Conservation (phyloP, 148 eudicot species). For the Nepenthes gracilis region DNA sequence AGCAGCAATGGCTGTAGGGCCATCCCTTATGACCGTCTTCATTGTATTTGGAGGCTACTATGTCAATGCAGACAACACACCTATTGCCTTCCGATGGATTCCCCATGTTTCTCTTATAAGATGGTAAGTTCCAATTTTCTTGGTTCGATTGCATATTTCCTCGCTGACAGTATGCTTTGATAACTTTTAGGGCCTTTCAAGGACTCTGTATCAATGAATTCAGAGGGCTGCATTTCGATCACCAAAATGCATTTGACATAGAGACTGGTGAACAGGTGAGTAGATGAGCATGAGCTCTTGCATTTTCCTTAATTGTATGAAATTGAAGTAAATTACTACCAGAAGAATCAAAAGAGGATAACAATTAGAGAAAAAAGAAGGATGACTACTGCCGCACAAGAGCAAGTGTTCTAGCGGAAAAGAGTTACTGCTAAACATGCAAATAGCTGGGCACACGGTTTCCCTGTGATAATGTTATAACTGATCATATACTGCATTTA, state of each 20-base stretch:
- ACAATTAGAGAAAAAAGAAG: too few relatives aligned
- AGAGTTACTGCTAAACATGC: too few relatives aligned
- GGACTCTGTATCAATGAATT: slow-evolving; percentile 99
- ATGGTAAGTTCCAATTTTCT: slow-evolving; percentile 40
- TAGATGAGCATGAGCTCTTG: slow-evolving; percentile 4
- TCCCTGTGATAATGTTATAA: too few relatives aligned
- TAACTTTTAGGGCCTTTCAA: slow-evolving; percentile 79
- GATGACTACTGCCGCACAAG: too few relatives aligned
- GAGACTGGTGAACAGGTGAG: slow-evolving; percentile 93
- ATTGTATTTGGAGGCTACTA: slow-evolving; percentile 96
- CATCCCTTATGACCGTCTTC: slow-evolving; percentile 97
- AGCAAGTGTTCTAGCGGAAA: too few relatives aligned
- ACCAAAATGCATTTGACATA: slow-evolving; percentile 65
- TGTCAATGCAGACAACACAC: slow-evolving; percentile 96
- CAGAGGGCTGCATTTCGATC: slow-evolving; percentile 79
- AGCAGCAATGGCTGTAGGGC: slow-evolving; percentile 97
- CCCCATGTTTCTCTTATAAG: slow-evolving; percentile 90
- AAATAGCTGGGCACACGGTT: too few relatives aligned
- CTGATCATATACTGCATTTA: too few relatives aligned
- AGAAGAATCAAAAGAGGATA: too few relatives aligned
- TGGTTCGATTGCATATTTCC: not conserved
- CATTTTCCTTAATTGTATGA: not conserved
- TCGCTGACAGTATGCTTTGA: not conserved
- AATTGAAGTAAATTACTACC: too few relatives aligned
- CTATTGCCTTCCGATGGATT: slow-evolving; percentile 87